Evolutionary conservation across 2,329 filamentous ascomycete species (phyloP).

Genomic region (Fusarium dlaminii): DNA sequence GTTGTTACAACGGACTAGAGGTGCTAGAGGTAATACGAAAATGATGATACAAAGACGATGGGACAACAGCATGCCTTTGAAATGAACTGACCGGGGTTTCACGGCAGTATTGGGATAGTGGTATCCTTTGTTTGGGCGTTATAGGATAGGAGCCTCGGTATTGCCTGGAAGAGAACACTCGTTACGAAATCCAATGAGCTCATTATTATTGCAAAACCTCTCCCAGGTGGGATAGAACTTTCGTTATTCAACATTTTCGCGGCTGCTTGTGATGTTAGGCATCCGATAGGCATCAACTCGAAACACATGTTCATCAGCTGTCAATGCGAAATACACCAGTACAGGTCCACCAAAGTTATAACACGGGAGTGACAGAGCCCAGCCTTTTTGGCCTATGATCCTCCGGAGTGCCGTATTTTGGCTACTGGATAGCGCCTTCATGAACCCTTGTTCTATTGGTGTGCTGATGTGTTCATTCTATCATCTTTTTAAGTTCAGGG

Average conservation of each 20-base stretch:
- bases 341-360: neutral
- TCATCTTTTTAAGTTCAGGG: neutral
- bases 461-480: neutral
- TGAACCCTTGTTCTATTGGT: neutral
- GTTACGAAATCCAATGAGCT: constrained; percentile 14
- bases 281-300: neutral
- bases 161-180: constrained; percentile 23
- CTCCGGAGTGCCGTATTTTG: neutral
- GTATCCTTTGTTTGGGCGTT: constrained; percentile 33
- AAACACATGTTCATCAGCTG: neutral
- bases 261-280: neutral
- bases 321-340: neutral
- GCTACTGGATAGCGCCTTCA: neutral
- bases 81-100: constrained; percentile 4
- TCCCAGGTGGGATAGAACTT: neutral
- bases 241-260: neutral
- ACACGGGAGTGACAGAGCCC: neutral
- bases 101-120: constrained; percentile 9
- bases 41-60: constrained; percentile 10
- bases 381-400: neutral
- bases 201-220: constrained; percentile 1
- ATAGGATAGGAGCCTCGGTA: constrained; percentile 30
- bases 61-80: constrained; percentile 21
- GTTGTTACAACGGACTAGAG: constrained; percentile 60
- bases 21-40: neutral